Base-by-base conservation (phyloP, 441 rosid genomes). In the Bruguiera hainesii region DNA sequence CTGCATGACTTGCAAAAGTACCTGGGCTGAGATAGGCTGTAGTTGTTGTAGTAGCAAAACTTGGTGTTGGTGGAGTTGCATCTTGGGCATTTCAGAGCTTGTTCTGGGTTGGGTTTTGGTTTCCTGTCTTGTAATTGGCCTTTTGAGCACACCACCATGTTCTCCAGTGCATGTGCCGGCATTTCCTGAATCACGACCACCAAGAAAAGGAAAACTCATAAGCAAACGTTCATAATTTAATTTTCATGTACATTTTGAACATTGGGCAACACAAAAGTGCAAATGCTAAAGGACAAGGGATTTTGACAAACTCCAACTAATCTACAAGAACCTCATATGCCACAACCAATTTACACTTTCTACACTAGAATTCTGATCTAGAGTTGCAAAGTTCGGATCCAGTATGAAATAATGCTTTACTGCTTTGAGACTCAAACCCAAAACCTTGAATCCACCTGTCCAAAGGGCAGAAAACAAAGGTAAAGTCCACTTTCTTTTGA, bases 21-120 rank as follows among this genome's bases (percentile, higher is more conserved):
- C 29, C 63, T 60, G 20, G 46, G 63, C 63, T 60, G 63, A 29
- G 46, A 30, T 16, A 60, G 29, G 20, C 35, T 60, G 63, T 60
- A 60, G 63, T 60, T 60, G 63, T 60, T 35, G 46, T 35, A 60
- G 46, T 60, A 60, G 46, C 63, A 60, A 60, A 35, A 29, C 42
- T 60, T 60, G 39, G 46, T 60, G 46, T 60, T 60, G 25, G 46
- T 60, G 35, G 63, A 60, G 20, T 30, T 37, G 18, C 63, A 60
- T 55, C 58, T 55, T 55, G 58, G 58, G 16, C 58, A 55, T 55
- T 87, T 85, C 5, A 87, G 80, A 10, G 97, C 84, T 71, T 85
- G 84, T 63, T 93, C 97, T 39, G 90, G 94, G 65, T 78, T 88
- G 21, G 96, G 96, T 73, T 79, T 83, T 51, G 89, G 73, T 29